These are phyloP conservation scores for Aspergillus intermedius DNA, from an alignment of 2,329 filamentous ascomycete species.

Conservation along the genomic window DNA sequence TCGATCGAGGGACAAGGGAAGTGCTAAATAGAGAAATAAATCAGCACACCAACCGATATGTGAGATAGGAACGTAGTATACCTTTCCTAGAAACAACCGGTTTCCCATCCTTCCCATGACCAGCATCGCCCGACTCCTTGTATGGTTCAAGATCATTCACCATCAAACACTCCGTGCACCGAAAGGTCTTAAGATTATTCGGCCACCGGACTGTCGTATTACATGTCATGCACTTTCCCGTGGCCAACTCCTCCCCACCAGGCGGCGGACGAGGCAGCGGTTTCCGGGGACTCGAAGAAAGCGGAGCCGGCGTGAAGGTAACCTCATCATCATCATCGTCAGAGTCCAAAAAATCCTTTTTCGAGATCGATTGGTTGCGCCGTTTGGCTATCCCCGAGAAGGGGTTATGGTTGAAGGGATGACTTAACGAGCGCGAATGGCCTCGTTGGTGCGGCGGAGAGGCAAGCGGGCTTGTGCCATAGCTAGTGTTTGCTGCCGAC, in stretches of 20 bases:
- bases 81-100: constrained; percentile 18
- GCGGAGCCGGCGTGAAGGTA: constrained; percentile 25
- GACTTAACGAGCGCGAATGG: constrained; percentile 66
- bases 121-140: constrained; percentile 11
- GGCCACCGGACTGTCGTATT: constrained; percentile 76
- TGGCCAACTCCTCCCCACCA: constrained; percentile 56
- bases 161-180: constrained; percentile 76
- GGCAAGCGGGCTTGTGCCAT: constrained; percentile 12
- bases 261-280: constrained; percentile 26
- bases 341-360: constrained; percentile 38
- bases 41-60: background rate
- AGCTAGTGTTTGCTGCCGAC: constrained; percentile 2
- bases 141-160: constrained; percentile 67
- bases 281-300: constrained; percentile 36
- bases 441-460: constrained; percentile 20
- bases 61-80: constrained; percentile 6
- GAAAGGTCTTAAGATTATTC: constrained; percentile 63
- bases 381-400: constrained; percentile 44
- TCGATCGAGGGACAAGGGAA: constrained; percentile 53
- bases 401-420: constrained; percentile 64
- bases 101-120: constrained; percentile 16
- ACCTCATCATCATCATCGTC: constrained; percentile 36
- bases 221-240: constrained; percentile 79
- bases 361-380: constrained; percentile 47
- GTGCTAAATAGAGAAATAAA: constrained; percentile 22